phyloP scores from a whole-genome alignment of 2,329 filamentous ascomycete species.

The Hypocreales sp. region DNA sequence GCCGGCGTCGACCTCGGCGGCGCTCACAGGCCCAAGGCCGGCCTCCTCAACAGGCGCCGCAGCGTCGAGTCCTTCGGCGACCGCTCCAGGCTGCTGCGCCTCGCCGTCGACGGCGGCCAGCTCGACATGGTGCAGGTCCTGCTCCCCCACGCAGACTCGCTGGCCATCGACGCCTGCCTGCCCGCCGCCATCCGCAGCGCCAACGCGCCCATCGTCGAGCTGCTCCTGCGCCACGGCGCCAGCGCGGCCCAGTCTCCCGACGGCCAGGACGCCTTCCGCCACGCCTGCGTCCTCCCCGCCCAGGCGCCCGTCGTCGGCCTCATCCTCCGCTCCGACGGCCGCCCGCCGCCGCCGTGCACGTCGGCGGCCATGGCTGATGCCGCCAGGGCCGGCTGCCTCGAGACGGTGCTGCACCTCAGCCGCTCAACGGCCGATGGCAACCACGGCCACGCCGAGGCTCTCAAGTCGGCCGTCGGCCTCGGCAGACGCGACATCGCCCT shows the following conservation, averaged over 20 bases:
- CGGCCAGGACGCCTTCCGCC: slow-evolving; percentile 36
- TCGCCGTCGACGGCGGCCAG: slow-evolving; percentile 33
- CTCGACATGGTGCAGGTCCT: slow-evolving; percentile 37
- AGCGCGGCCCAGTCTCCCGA: slow-evolving; percentile 29
- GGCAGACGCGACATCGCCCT: slow-evolving; percentile 38
- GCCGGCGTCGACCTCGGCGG: slow-evolving; percentile 36
- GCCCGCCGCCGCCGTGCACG: slow-evolving; percentile 24
- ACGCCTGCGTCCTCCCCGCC: slow-evolving; percentile 29
- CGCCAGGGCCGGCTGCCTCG: slow-evolving; percentile 29
- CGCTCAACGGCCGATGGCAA: slow-evolving; percentile 37
- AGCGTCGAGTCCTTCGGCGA: slow-evolving; percentile 33
- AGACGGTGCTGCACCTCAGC: slow-evolving; percentile 33
- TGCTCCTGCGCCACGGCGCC: slow-evolving; percentile 36
- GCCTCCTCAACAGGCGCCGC: slow-evolving; percentile 30
- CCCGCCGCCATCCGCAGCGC: slow-evolving; percentile 29
- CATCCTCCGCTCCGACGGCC: slow-evolving; percentile 32
- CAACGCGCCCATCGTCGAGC: slow-evolving; percentile 26
- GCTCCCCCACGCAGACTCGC: slow-evolving; percentile 33
- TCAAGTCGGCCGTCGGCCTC: slow-evolving; percentile 31
- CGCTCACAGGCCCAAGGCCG: slow-evolving; percentile 28
- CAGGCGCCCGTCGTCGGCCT: slow-evolving; percentile 29
- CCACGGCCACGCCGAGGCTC: slow-evolving; percentile 32
- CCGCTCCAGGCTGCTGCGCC: slow-evolving; percentile 32
- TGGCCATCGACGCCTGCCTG: slow-evolving; percentile 33
- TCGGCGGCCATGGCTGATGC: slow-evolving; percentile 38